Percentiles rank a stretch among this genome's conserved stretches.
These are phyloP conservation scores for Vicia faba DNA, from an alignment of 306 rosid genomes.

Conservation along the genomic window DNA sequence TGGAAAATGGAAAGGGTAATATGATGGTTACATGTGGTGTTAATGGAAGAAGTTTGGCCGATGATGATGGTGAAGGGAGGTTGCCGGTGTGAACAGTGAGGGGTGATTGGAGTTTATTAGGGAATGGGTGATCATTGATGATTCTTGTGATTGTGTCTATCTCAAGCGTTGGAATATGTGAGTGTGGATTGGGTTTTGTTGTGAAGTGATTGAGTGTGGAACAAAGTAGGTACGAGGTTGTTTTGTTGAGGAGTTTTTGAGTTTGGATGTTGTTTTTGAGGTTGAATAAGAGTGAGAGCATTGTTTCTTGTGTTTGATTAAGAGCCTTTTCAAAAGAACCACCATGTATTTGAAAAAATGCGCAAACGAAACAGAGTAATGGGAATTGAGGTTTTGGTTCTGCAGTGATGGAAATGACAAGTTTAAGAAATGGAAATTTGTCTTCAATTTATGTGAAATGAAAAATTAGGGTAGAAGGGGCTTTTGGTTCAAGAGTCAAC, in stretches of 20 bases:
- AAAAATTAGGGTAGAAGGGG: no score
- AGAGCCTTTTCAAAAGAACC: not conserved
- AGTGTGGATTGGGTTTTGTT: not conserved
- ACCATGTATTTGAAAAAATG: conserved; percentile 8
- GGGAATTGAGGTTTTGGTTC: no score
- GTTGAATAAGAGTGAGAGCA: conserved; percentile 25
- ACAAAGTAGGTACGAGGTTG: conserved; percentile 30
- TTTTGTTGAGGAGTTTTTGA: not conserved
- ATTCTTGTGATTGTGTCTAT: conserved; percentile 56
- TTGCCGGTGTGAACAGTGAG: no score
- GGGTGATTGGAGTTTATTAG: conserved; percentile 68
- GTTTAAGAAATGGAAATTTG: no score
- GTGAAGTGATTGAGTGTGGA: conserved; percentile 33
- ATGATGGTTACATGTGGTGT: no score
- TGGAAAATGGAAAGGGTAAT: no score
- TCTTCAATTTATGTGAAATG: no score
- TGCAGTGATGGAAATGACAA: no score
- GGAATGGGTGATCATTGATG: conserved; percentile 80
- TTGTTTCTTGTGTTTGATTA: not conserved
- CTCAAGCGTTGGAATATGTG: conserved; percentile 26
- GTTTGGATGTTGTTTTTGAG: conserved; percentile 27
- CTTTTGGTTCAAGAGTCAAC: no score
- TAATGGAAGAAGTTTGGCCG: no score
- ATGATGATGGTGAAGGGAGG: no score
- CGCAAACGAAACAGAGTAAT: not conserved